These are phyloP conservation scores for Linum trigynum DNA, from an alignment of 345 rosid genomes.

Conservation along the genomic window DNA sequence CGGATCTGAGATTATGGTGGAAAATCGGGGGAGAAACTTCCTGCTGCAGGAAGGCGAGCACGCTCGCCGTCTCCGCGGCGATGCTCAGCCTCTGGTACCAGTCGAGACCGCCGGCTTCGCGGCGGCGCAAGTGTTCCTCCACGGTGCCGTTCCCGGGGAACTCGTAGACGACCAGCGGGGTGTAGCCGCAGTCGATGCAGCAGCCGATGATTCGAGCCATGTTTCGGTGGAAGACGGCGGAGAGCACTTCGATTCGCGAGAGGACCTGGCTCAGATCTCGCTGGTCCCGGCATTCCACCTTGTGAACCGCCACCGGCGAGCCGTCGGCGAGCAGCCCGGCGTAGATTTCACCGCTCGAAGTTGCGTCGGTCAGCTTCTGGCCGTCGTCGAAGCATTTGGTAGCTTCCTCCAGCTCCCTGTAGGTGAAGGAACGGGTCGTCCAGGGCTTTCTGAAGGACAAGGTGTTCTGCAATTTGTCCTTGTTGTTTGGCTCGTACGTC, in stretches of 20 bases:
- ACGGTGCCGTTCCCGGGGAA: slow-evolving; percentile 60
- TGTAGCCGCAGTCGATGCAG: slow-evolving; percentile 47
- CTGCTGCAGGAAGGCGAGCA: slow-evolving; percentile 51
- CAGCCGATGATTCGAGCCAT: slow-evolving; percentile 64
- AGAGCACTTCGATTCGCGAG: slow-evolving; percentile 47
- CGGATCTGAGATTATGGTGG: slow-evolving; percentile 44
- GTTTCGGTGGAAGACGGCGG: slow-evolving; percentile 48
- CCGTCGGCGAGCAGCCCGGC: slow-evolving; percentile 55
- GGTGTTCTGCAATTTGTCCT: slow-evolving; percentile 30
- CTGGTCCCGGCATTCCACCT: slow-evolving; percentile 44
- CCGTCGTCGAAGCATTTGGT: slow-evolving; percentile 49
- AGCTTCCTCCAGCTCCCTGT: slow-evolving; percentile 68
- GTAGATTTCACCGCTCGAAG: slow-evolving; percentile 39
- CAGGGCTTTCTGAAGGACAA: slow-evolving; percentile 60
- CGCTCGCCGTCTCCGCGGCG: slow-evolving; percentile 55
- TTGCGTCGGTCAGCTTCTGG: slow-evolving; percentile 41
- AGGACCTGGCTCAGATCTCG: slow-evolving; percentile 45
- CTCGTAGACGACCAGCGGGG: slow-evolving; percentile 54
- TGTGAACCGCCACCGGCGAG: slow-evolving; percentile 59
- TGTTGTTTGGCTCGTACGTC: slow-evolving; percentile 24
- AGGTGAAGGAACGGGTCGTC: slow-evolving; percentile 50
- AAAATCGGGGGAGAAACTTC: slow-evolving; percentile 61
- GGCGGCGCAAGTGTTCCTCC: slow-evolving; percentile 36
- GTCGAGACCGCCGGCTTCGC: slow-evolving; percentile 37
- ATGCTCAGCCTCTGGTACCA: slow-evolving; percentile 59